phyloP scores from a whole-genome alignment of 164 flowering plant genomes.

The Dillenia turbinata region DNA sequence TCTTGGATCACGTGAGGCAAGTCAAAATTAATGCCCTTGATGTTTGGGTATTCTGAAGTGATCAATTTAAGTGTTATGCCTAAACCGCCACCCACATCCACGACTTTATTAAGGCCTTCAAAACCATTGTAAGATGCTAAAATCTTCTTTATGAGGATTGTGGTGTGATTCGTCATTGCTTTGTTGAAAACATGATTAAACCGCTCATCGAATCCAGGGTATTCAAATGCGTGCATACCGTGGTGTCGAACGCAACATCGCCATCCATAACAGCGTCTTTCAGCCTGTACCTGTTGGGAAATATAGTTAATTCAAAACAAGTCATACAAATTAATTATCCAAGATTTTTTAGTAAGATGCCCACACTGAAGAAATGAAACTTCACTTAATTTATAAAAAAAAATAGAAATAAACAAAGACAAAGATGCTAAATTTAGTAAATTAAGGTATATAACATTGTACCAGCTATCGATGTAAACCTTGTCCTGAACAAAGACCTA shows the following conservation, averaged over 20 bases:
- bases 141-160: constrained; percentile 69
- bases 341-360: no score
- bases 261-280: constrained; percentile 88
- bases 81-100: constrained; percentile 88
- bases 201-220: constrained; percentile 64
- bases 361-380: no score
- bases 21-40: constrained; percentile 80
- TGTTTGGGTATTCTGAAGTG: constrained; percentile 54
- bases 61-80: constrained; percentile 71
- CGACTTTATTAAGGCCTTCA: constrained; percentile 49
- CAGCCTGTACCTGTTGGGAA: constrained; percentile 51
- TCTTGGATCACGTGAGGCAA: constrained; percentile 78
- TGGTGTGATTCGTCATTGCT: constrained; percentile 75
- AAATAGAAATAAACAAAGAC: no score
- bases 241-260: constrained; percentile 75
- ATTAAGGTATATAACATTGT: no score
- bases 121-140: constrained; percentile 69
- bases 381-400: no score
- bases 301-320: no score
- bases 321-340: no score
- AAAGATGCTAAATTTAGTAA: no score
- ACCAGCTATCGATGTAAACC: not conserved
- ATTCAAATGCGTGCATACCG: constrained; percentile 77
- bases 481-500: not conserved
- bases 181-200: constrained; percentile 80